These are phyloP conservation scores for Pythium phragmiticola DNA, from an alignment of 352 stramenopile genomes.

Conservation along the genomic window DNA sequence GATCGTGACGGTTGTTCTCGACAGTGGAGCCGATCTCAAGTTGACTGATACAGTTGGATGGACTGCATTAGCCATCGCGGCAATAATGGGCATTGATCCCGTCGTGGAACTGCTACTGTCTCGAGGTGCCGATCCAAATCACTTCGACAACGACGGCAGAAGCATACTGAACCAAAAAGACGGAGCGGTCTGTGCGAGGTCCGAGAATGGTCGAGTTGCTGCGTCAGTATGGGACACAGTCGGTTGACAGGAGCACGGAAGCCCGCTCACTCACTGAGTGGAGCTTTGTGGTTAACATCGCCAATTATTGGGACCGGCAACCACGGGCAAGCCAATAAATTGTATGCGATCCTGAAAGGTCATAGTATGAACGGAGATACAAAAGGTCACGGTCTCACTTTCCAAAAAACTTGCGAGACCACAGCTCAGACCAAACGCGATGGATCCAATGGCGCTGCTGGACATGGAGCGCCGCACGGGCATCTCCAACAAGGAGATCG, in stretches of 20 bases:
- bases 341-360: neutral
- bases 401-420: neutral
- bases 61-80: neutral
- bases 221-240: neutral
- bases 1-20: neutral
- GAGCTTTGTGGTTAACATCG: neutral
- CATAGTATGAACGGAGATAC: neutral
- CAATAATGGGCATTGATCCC: neutral
- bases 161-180: neutral
- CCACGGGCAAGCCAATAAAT: neutral
- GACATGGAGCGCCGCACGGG: slow-evolving; percentile 73
- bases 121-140: neutral
- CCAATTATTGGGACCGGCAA: neutral
- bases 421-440: slow-evolving; percentile 12
- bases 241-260: neutral
- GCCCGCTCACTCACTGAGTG: no score
- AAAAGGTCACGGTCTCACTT: neutral
- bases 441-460: slow-evolving; percentile 60
- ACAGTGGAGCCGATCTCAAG: neutral
- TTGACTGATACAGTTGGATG: neutral
- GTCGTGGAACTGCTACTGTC: neutral
- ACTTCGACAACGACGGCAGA: neutral
- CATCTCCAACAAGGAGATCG: slow-evolving; percentile 61
- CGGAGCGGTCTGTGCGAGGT: neutral
- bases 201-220: neutral